Evolutionary conservation across 768 basidiomycete genomes (phyloP).

Genomic region (Tylopilus vinaceipallidus): DNA sequence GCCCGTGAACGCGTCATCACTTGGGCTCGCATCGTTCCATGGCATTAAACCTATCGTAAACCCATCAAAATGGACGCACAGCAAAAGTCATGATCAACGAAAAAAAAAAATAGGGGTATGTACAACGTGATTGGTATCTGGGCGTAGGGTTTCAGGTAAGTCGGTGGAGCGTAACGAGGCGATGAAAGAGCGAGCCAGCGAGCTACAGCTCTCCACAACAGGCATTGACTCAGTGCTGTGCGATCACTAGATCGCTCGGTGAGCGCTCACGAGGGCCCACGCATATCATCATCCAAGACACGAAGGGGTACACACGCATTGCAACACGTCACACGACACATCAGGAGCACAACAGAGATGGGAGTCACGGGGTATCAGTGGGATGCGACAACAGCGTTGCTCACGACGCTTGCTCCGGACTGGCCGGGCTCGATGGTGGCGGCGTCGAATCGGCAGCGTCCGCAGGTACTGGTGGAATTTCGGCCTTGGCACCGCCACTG

Average conservation of each 20-base stretch:
- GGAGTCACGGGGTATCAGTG: neutral
- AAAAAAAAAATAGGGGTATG: constrained; percentile 14
- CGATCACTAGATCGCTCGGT: too few relatives aligned
- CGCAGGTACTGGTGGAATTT: neutral
- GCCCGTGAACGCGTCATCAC: too few relatives aligned
- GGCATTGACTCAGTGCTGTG: too few relatives aligned
- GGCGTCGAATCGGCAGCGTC: neutral
- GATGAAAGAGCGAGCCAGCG: too few relatives aligned
- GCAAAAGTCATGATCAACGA: neutral
- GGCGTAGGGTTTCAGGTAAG: neutral
- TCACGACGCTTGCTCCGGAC: constrained; percentile 4
- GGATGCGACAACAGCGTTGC: too few relatives aligned
- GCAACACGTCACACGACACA: constrained; percentile 3
- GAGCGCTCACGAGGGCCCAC: too few relatives aligned
- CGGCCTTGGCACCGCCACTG: neutral
- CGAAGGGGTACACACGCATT: neutral
- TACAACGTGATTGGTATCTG: constrained; percentile 17
- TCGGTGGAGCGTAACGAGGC: neutral
- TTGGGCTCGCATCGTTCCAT: too few relatives aligned
- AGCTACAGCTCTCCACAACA: too few relatives aligned
- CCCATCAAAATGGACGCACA: neutral
- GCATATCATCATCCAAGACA: constrained; percentile 16
- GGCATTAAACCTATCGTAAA: too few relatives aligned
- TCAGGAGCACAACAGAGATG: constrained; percentile 1
- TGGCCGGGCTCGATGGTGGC: constrained; percentile 3